phyloP scores from a whole-genome alignment of 768 basidiomycete genomes.

The Exsudoporus frostii region DNA sequence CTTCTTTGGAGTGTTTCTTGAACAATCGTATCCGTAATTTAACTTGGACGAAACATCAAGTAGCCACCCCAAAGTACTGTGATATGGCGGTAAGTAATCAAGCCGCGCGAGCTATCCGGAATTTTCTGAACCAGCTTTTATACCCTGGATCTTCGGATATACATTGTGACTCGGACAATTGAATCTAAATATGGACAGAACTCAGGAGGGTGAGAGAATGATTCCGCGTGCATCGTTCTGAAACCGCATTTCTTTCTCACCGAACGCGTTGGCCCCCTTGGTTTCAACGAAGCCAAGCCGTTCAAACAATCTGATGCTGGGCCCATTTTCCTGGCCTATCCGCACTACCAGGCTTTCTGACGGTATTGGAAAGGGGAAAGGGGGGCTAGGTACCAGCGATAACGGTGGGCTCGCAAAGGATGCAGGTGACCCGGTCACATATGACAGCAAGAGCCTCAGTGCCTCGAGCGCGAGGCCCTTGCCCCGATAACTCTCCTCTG shows the following conservation, averaged over 20 bases:
- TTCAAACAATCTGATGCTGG: conserved; percentile 71
- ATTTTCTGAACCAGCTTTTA: conserved; percentile 1
- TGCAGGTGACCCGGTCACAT: conserved; percentile 50
- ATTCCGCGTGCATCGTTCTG: too few species aligned
- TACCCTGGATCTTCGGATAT: not conserved
- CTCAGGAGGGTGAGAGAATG: conserved; percentile 1
- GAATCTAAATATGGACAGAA: conserved; percentile 1
- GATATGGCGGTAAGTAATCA: conserved; percentile 13
- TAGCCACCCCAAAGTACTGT: not conserved
- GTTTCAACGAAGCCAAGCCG: conserved; percentile 72
- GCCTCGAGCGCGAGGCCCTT: conserved; percentile 64
- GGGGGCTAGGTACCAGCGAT: conserved; percentile 23
- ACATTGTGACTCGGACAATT: conserved; percentile 17
- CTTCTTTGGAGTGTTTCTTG: not conserved
- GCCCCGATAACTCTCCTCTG: conserved; percentile 67
- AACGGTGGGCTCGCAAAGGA: conserved; percentile 11
- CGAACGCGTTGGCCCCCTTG: conserved; percentile 69
- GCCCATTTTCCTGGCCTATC: conserved; percentile 63
- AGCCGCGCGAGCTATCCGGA: not conserved
- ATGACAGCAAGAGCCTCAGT: conserved; percentile 63
- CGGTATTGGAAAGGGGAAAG: conserved; percentile 42
- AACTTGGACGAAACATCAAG: not conserved
- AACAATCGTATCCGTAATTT: not conserved
- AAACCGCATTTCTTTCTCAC: conserved; percentile 77
- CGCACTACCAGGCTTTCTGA: conserved; percentile 58